Evolutionary conservation across 768 basidiomycete genomes (phyloP), one percentile per base, ranked within the genome.

Genomic region (Tricholoma flavovirens): DNA sequence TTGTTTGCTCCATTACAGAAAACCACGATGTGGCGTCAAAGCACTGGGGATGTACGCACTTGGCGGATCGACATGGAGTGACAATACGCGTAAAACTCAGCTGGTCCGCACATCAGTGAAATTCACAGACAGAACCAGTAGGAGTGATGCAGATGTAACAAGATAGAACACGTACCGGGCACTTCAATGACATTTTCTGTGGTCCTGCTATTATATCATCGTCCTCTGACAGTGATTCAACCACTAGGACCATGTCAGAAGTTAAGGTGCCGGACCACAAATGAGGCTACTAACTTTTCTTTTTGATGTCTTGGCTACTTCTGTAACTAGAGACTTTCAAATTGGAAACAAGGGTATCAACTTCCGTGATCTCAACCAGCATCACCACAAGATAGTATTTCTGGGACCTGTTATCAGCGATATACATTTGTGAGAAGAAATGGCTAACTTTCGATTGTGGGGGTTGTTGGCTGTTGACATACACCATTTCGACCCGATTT

Each of bases 1-100:
- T 97, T 8, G 94, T 98, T 72, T 92, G 87, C 65, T 96, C 91
- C 84, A 97, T 98, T 68, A 96, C 84, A 4, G 87, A 87, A 65
- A 88, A 92, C 94, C 94, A 99, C 38, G 90, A 92, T 15, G 78
- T 79, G 0, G 94, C 94, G 70, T 99, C 97, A 71, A 98, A 99
- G 69, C 97, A 99, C 62, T 94, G 90, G 6, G 90, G 74, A 70
- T 98, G 97, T 35, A 89, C 84, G 65, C 97, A 98, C 57, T 78
- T 76, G n/a, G 75, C 78, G 0, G 97, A 95, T 29, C 96, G 89
- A 67, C 90, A 86, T 7, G 97, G 96, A 0, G 82, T 87, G 32
- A 71, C 76, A 55, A 99, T 84, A 5, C 95, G 89, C 69, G 86
- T 82, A 68, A 89, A 97, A 45, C 91, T 93, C 58, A 99, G 75